phyloP scores from a whole-genome alignment of 2,329 filamentous ascomycete genomes.

The Lithohypha guttulata region DNA sequence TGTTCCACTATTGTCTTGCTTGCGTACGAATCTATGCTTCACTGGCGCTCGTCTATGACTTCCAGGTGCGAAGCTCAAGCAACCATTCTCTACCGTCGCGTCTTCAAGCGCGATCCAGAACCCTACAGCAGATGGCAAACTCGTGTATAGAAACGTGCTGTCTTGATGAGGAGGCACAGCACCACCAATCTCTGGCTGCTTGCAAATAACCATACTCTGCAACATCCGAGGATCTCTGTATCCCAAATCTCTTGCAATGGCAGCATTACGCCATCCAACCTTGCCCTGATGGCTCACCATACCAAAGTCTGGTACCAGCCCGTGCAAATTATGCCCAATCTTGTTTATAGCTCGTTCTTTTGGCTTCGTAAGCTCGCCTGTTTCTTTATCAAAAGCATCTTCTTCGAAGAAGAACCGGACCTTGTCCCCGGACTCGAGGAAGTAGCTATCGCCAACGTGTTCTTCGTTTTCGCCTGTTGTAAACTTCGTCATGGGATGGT shows the following conservation, averaged over 20 bases:
- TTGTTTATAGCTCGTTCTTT: conserved; percentile 83
- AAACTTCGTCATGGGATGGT: conserved; percentile 90
- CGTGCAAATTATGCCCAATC: conserved; percentile 69
- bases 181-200: conserved; percentile 91
- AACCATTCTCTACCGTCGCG: conserved; percentile 75
- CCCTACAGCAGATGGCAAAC: conserved; percentile 78
- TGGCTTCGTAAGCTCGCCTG: conserved; percentile 59
- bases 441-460: conserved; percentile 92
- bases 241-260: conserved; percentile 59
- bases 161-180: conserved; percentile 88
- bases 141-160: conserved; percentile 81
- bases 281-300: conserved; percentile 39
- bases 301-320: conserved; percentile 56
- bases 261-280: conserved; percentile 38
- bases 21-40: conserved; percentile 63
- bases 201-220: conserved; percentile 98
- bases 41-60: conserved; percentile 67
- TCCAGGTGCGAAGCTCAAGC: conserved; percentile 73
- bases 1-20: conserved; percentile 43
- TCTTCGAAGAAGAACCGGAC: conserved; percentile 96
- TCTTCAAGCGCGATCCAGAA: conserved; percentile 98
- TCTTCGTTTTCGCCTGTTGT: conserved; percentile 62
- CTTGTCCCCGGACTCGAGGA: conserved; percentile 80
- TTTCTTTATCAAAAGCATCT: conserved; percentile 61
- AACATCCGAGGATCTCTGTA: conserved; percentile 67